These are phyloP conservation scores for Torulaspora pretoriensis DNA, from an alignment of 1,139 yeast species.

Conservation along the genomic window DNA sequence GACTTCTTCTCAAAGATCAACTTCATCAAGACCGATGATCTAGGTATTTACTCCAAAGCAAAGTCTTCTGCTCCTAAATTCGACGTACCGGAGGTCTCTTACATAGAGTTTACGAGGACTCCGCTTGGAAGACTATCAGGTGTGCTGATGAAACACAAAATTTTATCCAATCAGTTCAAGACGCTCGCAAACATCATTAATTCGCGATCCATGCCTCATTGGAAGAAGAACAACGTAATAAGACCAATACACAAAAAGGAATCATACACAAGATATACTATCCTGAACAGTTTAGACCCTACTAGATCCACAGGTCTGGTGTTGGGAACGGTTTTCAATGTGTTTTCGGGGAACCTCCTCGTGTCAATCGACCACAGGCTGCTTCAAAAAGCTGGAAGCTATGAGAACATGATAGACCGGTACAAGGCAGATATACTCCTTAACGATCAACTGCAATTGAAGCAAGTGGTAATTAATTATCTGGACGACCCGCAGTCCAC, in stretches of 20 bases:
- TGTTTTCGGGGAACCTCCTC: slow-evolving; percentile 78
- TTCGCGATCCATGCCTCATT: slow-evolving; percentile 48
- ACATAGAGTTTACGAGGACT: slow-evolving; percentile 86
- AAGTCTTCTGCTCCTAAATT: slow-evolving; percentile 61
- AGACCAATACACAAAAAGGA: slow-evolving; percentile 38
- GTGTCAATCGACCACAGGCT: slow-evolving; percentile 76
- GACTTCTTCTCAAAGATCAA: slow-evolving; percentile 41
- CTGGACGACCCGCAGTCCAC: slow-evolving; percentile 87
- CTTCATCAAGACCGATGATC: slow-evolving; percentile 84
- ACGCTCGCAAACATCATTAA: slow-evolving; percentile 64
- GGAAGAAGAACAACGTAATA: slow-evolving; percentile 36
- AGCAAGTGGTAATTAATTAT: slow-evolving; percentile 88
- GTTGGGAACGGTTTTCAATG: slow-evolving; percentile 72
- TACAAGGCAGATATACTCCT: slow-evolving; percentile 68
- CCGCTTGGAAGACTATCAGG: slow-evolving; percentile 92
- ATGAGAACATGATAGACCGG: slow-evolving; percentile 73
- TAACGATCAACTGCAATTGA: slow-evolving; percentile 86
- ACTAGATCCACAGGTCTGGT: slow-evolving; percentile 86
- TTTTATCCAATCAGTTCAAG: slow-evolving; percentile 84
- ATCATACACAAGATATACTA: slow-evolving; percentile 34
- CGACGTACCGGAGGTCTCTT: slow-evolving; percentile 77
- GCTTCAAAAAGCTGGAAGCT: slow-evolving; percentile 79
- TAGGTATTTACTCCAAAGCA: slow-evolving; percentile 66
- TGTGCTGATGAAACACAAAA: slow-evolving; percentile 85
- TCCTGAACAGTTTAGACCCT: slow-evolving; percentile 76